These are phyloP conservation scores for Colletotrichum sp. DNA, from an alignment of 2,329 filamentous ascomycete genomes.

Conservation along the genomic window DNA sequence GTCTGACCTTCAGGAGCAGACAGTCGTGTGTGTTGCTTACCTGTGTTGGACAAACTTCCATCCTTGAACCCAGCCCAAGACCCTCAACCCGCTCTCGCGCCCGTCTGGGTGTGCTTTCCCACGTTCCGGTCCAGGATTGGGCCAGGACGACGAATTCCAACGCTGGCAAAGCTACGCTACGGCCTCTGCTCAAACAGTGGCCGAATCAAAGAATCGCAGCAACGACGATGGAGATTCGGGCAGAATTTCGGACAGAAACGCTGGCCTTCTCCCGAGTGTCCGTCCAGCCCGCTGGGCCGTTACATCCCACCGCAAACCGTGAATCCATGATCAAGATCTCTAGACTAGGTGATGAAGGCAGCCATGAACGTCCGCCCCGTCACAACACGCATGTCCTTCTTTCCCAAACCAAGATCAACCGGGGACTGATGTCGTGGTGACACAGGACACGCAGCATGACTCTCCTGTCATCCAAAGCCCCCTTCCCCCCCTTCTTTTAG, in stretches of 20 bases:
- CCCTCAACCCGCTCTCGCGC: not conserved
- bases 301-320: not conserved
- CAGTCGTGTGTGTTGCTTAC: not conserved
- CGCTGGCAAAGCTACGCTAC: not conserved
- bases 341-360: not conserved
- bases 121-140: not conserved
- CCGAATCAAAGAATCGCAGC: not conserved
- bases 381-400: not conserved
- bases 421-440: not conserved
- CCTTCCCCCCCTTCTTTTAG: not conserved
- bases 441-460: constrained; percentile 7
- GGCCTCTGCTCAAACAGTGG: not conserved
- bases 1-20: not conserved
- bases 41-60: not conserved
- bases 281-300: not conserved
- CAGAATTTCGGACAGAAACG: not conserved
- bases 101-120: not conserved
- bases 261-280: not conserved
- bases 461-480: constrained; percentile 5
- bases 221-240: not conserved
- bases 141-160: not conserved
- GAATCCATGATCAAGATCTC: not conserved
- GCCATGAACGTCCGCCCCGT: not conserved
- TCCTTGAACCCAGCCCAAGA: not conserved
- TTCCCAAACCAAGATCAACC: not conserved